These are phyloP conservation scores for Phytophthora lateralis DNA, from an alignment of 352 stramenopile species.

Conservation along the genomic window DNA sequence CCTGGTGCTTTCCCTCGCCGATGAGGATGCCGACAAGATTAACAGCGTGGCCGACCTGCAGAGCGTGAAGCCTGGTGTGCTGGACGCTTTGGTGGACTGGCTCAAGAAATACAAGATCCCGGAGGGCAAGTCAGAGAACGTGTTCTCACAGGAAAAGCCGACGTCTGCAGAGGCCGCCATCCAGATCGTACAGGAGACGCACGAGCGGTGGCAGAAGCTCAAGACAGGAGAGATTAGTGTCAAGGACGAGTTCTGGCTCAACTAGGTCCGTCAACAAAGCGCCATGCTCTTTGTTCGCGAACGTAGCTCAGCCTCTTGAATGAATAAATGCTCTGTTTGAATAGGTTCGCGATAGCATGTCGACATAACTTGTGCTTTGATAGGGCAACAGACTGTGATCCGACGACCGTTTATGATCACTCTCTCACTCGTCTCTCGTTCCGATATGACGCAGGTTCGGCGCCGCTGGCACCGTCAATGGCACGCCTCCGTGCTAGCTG, in stretches of 20 bases:
- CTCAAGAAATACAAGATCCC: conserved; percentile 99
- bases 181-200: conserved; percentile 67
- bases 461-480: conserved; percentile 34
- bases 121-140: conserved; percentile 96
- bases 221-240: conserved; percentile 60
- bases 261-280: conserved; percentile 26
- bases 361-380: neutral
- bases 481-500: conserved; percentile 35
- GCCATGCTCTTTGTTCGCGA: conserved; percentile 19
- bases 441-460: conserved; percentile 25
- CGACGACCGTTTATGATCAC: conserved; percentile 17
- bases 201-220: conserved; percentile 77
- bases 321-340: conserved; percentile 37
- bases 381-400: neutral
- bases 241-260: conserved; percentile 73
- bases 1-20: conserved; percentile 91
- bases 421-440: conserved; percentile 21
- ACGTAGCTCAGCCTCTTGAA: conserved; percentile 28
- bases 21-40: conserved; percentile 89
- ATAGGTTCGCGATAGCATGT: conserved; percentile 14
- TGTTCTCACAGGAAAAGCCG: conserved; percentile 84
- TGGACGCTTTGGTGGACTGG: conserved; percentile 94
- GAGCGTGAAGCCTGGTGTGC: conserved; percentile 89
- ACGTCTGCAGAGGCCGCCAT: conserved; percentile 59
- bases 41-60: conserved; percentile 92